phyloP scores from a whole-genome alignment of 2,329 filamentous ascomycete genomes.

The Mycogone perniciosa region DNA sequence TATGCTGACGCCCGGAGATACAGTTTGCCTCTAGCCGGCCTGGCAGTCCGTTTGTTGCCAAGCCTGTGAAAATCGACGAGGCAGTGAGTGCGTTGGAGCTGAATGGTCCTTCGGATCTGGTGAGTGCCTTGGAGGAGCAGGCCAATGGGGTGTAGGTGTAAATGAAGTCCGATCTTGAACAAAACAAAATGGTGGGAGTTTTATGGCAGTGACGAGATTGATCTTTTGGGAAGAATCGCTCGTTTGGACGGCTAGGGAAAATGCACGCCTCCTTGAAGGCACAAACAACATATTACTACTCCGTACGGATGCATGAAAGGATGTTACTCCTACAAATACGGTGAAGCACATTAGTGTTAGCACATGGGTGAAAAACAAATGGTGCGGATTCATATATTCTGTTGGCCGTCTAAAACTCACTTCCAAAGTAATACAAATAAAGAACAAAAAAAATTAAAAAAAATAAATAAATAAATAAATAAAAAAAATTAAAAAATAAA shows the following conservation, averaged over 20 bases:
- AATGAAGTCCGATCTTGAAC: neutral
- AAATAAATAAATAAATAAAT: too few species aligned
- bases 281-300: neutral
- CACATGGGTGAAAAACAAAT: too few species aligned
- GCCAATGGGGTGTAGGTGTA: conserved; percentile 16
- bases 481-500: too few species aligned
- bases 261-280: neutral
- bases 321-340: too few species aligned
- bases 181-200: neutral
- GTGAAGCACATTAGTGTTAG: too few species aligned
- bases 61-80: conserved; percentile 37
- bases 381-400: too few species aligned
- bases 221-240: neutral
- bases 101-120: conserved; percentile 9
- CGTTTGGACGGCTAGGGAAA: neutral
- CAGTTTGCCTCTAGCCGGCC: conserved; percentile 69
- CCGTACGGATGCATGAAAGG: too few species aligned
- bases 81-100: conserved; percentile 10
- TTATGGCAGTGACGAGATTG: neutral
- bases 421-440: too few species aligned
- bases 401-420: too few species aligned
- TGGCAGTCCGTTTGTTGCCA: conserved; percentile 55
- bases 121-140: conserved; percentile 12
- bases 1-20: conserved; percentile 7
- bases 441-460: too few species aligned